These are phyloP conservation scores for Macroventuria anomochaeta DNA, from an alignment of 2,329 filamentous ascomycete species.

Conservation along the genomic window DNA sequence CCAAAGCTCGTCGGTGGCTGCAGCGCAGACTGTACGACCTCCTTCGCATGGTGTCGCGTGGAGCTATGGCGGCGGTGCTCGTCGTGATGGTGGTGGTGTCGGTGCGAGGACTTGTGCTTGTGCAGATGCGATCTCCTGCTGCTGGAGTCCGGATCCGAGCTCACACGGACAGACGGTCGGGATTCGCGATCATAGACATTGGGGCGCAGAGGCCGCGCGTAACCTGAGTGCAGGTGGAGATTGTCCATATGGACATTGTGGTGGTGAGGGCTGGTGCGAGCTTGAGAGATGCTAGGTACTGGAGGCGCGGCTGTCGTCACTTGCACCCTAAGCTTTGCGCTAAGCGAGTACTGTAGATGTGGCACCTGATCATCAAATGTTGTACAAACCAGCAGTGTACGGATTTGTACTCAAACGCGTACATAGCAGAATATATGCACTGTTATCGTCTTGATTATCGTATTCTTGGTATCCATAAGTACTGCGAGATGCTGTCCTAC, in stretches of 20 bases:
- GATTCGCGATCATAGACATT: slow-evolving; percentile 31
- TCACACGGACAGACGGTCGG: slow-evolving; percentile 32
- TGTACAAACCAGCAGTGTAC: neutral
- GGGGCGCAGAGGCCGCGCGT: slow-evolving; percentile 29
- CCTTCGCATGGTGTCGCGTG: slow-evolving; percentile 46
- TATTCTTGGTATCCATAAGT: neutral
- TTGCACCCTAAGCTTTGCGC: slow-evolving; percentile 10
- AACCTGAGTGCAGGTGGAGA: slow-evolving; percentile 28
- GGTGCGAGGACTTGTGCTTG: slow-evolving; percentile 36
- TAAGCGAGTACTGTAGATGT: slow-evolving; percentile 5
- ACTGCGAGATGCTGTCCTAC: neutral
- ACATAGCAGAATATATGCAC: neutral
- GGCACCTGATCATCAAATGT: neutral
- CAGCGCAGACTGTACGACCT: slow-evolving; percentile 54
- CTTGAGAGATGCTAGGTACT: slow-evolving; percentile 2
- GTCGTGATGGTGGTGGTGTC: slow-evolving; percentile 34
- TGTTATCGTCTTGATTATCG: neutral
- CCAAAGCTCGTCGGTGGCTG: slow-evolving; percentile 55
- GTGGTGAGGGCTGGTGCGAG: slow-evolving; percentile 12
- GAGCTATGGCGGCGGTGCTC: slow-evolving; percentile 40
- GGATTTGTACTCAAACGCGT: neutral
- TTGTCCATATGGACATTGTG: slow-evolving; percentile 36
- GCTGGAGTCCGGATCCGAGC: slow-evolving; percentile 28
- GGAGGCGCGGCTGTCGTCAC: slow-evolving; percentile 19
- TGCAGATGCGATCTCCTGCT: slow-evolving; percentile 16